These are phyloP conservation scores for Pleurotus sapidus DNA, from an alignment of 768 basidiomycete genomes.

Conservation along the genomic window DNA sequence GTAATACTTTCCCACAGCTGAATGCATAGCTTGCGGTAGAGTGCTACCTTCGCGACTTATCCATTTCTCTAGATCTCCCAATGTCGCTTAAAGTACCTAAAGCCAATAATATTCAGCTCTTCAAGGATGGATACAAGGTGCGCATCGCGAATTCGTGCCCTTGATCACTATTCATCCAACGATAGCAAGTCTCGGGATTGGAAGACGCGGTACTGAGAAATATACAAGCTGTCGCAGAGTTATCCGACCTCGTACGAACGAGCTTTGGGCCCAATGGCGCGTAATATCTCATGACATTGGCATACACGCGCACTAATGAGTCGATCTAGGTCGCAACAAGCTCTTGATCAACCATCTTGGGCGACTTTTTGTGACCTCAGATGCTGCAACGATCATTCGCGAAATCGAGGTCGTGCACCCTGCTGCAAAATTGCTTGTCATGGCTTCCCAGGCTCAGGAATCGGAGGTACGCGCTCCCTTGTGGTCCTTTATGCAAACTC, in stretches of 20 bases:
- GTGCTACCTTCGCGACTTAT: too few species aligned
- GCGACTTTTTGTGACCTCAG: slow-evolving; percentile 93
- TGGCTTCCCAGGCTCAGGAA: slow-evolving; percentile 97
- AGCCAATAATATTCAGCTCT: slow-evolving; percentile 82
- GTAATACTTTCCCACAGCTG: too few species aligned
- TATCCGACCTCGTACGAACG: slow-evolving; percentile 92
- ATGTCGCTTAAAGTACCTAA: slow-evolving; percentile 98
- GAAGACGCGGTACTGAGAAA: slow-evolving; percentile 98
- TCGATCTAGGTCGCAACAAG: slow-evolving; percentile 82
- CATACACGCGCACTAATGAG: slow-evolving; percentile 1
- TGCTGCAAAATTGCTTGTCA: slow-evolving; percentile 97
- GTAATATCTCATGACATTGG: slow-evolving; percentile 20
- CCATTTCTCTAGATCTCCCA: too few species aligned
- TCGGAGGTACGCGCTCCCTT: slow-evolving; percentile 60
- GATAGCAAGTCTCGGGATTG: slow-evolving; percentile 77
- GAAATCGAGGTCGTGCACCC: slow-evolving; percentile 99
- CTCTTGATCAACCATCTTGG: slow-evolving; percentile 97
- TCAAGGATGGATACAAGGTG: slow-evolving; percentile 98
- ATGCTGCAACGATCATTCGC: slow-evolving; percentile 97
- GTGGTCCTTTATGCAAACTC: too few species aligned
- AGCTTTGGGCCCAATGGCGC: slow-evolving; percentile 95
- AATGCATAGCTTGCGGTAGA: too few species aligned
- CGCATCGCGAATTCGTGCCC: background rate
- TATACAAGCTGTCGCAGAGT: slow-evolving; percentile 93
- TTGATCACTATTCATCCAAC: slow-evolving; percentile 7